Conservation (phyloP, 371 early-diverging fungal genomes). For the Mucor lusitanicus region DNA sequence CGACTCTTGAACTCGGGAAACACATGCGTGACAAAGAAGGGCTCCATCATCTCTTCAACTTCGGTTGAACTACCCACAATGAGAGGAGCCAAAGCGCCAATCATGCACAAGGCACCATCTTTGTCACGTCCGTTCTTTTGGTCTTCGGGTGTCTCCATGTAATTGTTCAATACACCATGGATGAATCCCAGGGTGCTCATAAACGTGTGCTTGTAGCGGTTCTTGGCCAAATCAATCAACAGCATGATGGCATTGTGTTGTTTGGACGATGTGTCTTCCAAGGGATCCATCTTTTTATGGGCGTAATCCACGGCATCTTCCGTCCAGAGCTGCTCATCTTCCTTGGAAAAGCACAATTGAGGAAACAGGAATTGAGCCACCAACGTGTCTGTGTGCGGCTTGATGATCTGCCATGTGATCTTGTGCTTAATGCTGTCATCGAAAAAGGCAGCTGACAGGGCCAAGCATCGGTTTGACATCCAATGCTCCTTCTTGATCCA, state of each 20-base stretch:
- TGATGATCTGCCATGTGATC: conserved; percentile 84
- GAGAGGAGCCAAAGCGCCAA: conserved; percentile 64
- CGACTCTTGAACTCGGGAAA: conserved; percentile 85
- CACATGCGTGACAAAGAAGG: conserved; percentile 80
- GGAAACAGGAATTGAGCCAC: conserved; percentile 88
- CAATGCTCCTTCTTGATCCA: conserved; percentile 65
- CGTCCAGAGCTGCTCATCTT: conserved; percentile 88
- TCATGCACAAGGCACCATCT: conserved; percentile 89
- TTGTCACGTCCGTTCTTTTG: conserved; percentile 76
- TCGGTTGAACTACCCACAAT: conserved; percentile 69
- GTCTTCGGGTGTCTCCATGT: conserved; percentile 59
- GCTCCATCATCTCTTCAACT: conserved; percentile 67
- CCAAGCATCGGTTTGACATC: conserved; percentile 61
- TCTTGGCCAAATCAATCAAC: conserved; percentile 71
- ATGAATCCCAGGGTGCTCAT: conserved; percentile 74
- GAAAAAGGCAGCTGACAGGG: conserved; percentile 56
- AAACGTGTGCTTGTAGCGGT: conserved; percentile 79
- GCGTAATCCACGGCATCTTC: conserved; percentile 92
- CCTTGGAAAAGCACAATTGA: conserved; percentile 77
- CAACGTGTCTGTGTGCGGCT: conserved; percentile 77
- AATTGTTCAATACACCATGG: conserved; percentile 64
- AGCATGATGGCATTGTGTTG: conserved; percentile 68
- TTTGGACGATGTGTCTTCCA: conserved; percentile 80
- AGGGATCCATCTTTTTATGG: conserved; percentile 78
- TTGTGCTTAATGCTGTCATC: conserved; percentile 80